phyloP scores from a whole-genome alignment of 768 basidiomycete genomes.

The Termitomyces sp. region DNA sequence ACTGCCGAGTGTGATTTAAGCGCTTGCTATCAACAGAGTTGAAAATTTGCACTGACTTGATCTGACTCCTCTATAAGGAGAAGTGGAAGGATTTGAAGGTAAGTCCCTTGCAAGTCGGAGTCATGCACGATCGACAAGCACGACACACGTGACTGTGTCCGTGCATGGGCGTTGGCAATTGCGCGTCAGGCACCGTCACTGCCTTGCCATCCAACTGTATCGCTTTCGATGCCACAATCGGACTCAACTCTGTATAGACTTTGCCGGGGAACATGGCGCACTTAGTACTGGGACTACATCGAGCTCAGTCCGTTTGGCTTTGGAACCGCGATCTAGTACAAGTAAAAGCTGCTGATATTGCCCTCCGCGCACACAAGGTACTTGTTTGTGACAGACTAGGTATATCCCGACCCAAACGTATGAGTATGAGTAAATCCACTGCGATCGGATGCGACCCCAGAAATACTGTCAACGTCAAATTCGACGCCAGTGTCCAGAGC shows the following conservation, averaged over 20 bases:
- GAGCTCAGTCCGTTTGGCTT: background rate
- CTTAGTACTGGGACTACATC: background rate
- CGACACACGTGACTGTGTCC: background rate
- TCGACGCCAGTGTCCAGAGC: background rate
- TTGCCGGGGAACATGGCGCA: no score
- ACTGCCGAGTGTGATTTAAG: background rate
- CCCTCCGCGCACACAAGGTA: background rate
- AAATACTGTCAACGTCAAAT: background rate
- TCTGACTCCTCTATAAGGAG: no score
- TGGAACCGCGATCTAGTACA: background rate
- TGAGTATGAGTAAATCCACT: no score
- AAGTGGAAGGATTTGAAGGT: no score
- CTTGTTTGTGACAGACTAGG: background rate
- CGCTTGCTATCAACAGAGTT: background rate
- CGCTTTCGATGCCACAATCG: background rate
- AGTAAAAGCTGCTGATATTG: background rate
- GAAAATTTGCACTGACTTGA: no score
- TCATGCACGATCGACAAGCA: background rate
- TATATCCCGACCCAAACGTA: background rate
- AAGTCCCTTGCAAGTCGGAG: no score
- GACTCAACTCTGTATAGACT: background rate
- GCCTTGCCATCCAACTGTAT: background rate
- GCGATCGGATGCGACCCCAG: background rate
- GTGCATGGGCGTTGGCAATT: background rate
- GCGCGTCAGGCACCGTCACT: background rate